Evolutionary conservation across 1,284 basidiomycete species (phyloP).

Genomic region (Apiotrichum brassicae): DNA sequence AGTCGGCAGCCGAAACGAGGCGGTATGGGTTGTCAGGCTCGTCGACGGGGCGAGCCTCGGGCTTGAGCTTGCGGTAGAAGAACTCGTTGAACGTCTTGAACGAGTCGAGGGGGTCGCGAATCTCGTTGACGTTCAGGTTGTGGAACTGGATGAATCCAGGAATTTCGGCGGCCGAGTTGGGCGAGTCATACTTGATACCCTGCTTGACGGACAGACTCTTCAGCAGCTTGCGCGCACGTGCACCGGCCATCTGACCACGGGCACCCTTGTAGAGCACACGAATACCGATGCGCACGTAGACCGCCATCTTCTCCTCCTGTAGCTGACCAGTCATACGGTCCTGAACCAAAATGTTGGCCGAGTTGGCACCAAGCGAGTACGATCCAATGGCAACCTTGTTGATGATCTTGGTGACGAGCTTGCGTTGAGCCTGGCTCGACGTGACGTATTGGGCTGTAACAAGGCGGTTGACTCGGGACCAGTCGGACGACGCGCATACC

Average conservation of each 20-base stretch:
- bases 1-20: constrained; percentile 85
- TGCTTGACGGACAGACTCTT: constrained; percentile 91
- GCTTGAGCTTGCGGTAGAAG: constrained; percentile 87
- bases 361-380: constrained; percentile 77
- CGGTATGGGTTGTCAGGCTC: constrained; percentile 64
- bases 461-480: constrained; percentile 79
- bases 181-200: constrained; percentile 84
- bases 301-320: constrained; percentile 88
- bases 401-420: constrained; percentile 89
- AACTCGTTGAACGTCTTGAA: constrained; percentile 85
- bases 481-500: constrained; percentile 87
- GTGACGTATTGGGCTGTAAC: constrained; percentile 95
- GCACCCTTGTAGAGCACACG: constrained; percentile 89
- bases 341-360: constrained; percentile 91
- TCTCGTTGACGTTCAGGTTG: constrained; percentile 72
- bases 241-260: constrained; percentile 82
- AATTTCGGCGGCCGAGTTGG: constrained; percentile 77
- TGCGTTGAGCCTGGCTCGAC: constrained; percentile 88
- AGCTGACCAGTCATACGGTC: constrained; percentile 83
- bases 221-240: constrained; percentile 70
- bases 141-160: constrained; percentile 85
- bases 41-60: constrained; percentile 70
- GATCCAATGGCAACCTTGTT: constrained; percentile 75
- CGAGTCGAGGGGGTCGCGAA: constrained; percentile 70
- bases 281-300: constrained; percentile 89